A percentile compares a stretch with the other conserved stretches of the same genome.
phyloP scores from a whole-genome alignment of 345 rosid species.

The Brassica nigra region DNA sequence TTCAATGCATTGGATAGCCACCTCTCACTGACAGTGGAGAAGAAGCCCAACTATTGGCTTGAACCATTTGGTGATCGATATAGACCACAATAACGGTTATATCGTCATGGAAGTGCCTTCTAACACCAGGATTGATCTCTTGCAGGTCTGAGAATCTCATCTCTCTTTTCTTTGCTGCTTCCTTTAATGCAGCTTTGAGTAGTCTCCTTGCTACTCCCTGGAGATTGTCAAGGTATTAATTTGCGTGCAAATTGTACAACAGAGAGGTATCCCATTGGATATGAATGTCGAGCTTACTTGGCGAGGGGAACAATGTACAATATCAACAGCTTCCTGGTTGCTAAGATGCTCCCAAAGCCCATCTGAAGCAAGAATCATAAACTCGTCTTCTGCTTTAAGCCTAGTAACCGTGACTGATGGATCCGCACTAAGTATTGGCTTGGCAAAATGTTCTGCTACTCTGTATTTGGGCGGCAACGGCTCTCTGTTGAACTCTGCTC shows the following conservation, averaged over 20 bases:
- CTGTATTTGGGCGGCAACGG: slow-evolving; percentile 62
- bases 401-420: slow-evolving; percentile 60
- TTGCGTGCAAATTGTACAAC: background rate
- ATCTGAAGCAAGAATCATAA: slow-evolving; percentile 81
- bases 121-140: slow-evolving; percentile 60
- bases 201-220: slow-evolving; percentile 82
- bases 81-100: slow-evolving; percentile 59
- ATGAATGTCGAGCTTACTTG: slow-evolving; percentile 42
- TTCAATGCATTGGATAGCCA: slow-evolving; percentile 34
- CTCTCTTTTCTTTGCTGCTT: slow-evolving; percentile 84
- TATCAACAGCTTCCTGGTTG: slow-evolving; percentile 67
- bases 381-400: slow-evolving; percentile 64
- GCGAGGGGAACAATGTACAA: slow-evolving; percentile 56
- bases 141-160: slow-evolving; percentile 76
- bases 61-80: slow-evolving; percentile 38
- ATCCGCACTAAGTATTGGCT: slow-evolving; percentile 72
- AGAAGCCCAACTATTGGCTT: slow-evolving; percentile 19
- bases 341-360: slow-evolving; percentile 92
- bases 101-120: slow-evolving; percentile 85
- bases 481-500: slow-evolving; percentile 77
- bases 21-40: slow-evolving; percentile 59
- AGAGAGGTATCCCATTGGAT: background rate
- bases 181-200: slow-evolving; percentile 61
- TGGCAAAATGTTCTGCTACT: slow-evolving; percentile 52
- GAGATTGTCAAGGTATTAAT: background rate